Evolutionary conservation across 2,329 filamentous ascomycete species (phyloP).

Genomic region (Trichoderma asperellum): DNA sequence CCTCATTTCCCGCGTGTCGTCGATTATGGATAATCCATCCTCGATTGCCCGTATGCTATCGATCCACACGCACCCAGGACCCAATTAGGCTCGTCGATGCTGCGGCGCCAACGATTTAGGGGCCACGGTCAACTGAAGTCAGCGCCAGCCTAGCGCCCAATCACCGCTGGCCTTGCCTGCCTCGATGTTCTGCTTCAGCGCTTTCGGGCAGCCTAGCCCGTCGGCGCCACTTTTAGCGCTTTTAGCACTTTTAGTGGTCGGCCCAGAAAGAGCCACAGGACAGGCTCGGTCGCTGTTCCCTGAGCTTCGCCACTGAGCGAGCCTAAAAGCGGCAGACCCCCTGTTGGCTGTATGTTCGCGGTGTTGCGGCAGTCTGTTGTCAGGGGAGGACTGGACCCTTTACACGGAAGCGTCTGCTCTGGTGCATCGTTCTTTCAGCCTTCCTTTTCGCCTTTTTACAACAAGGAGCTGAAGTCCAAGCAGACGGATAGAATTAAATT

Average conservation of each 20-base stretch:
- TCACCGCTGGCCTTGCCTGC: constrained; percentile 18
- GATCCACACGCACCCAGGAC: constrained; percentile 24
- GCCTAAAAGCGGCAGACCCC: constrained; percentile 17
- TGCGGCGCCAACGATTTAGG: constrained; percentile 16
- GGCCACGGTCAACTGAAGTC: constrained; percentile 22
- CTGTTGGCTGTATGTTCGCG: not conserved
- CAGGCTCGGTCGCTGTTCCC: not conserved
- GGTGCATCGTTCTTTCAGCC: not conserved
- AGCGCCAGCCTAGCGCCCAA: constrained; percentile 27
- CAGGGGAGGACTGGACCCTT: constrained; percentile 20
- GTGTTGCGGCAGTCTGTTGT: not conserved
- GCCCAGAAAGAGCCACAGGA: constrained; percentile 2
- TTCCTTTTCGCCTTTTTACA: not conserved
- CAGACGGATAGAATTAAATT: not conserved
- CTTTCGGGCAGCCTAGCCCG: constrained; percentile 2
- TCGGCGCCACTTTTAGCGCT: not conserved
- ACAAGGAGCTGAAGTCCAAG: not conserved
- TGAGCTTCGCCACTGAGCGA: constrained; percentile 22
- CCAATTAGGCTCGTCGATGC: constrained; percentile 22
- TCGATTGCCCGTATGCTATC: constrained; percentile 25
- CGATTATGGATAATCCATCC: constrained; percentile 15
- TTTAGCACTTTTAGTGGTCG: not conserved
- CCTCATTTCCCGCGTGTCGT: constrained; percentile 27
- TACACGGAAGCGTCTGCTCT: not conserved
- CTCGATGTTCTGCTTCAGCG: constrained; percentile 7